Conservation (phyloP, 805 yeast species). For the Lipomyces orientalis region DNA sequence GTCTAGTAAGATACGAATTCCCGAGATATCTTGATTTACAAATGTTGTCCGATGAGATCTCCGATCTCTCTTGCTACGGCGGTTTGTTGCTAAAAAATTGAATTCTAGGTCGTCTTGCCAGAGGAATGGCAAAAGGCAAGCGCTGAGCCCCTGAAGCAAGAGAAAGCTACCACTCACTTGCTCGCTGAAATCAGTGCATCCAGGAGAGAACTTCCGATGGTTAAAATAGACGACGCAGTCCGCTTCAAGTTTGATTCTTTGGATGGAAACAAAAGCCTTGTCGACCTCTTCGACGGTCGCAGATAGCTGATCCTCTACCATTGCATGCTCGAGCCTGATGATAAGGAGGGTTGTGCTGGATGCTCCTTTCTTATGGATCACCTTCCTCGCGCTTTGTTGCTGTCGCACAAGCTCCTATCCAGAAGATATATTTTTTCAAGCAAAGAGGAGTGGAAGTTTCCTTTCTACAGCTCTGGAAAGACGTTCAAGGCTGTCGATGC, state of each 20-base stretch:
- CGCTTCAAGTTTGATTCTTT: not conserved
- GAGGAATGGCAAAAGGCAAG: not conserved
- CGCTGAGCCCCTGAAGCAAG: not conserved
- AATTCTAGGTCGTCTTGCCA: conserved; percentile 1
- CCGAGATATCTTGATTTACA: not conserved
- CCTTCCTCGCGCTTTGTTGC: not conserved
- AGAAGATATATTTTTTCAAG: not conserved
- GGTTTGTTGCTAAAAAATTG: not conserved
- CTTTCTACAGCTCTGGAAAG: not conserved
- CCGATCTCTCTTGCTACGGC: not conserved
- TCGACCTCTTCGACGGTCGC: conserved; percentile 4
- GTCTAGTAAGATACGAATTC: not conserved
- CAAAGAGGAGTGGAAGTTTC: not conserved
- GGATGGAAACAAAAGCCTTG: not conserved
- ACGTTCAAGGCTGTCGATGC: not conserved
- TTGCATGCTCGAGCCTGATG: not conserved
- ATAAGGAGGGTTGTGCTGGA: not conserved
- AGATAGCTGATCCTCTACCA: not conserved
- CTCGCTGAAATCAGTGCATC: not conserved
- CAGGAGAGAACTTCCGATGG: conserved; percentile 1
- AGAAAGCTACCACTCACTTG: not conserved
- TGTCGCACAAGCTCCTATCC: conserved; percentile 2
- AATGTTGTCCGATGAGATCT: not conserved
- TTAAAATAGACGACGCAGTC: not conserved
- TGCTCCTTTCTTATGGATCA: conserved; percentile 2